These are phyloP conservation scores for Suillus ampliporus DNA, from an alignment of 768 basidiomycete genomes.

Conservation along the genomic window DNA sequence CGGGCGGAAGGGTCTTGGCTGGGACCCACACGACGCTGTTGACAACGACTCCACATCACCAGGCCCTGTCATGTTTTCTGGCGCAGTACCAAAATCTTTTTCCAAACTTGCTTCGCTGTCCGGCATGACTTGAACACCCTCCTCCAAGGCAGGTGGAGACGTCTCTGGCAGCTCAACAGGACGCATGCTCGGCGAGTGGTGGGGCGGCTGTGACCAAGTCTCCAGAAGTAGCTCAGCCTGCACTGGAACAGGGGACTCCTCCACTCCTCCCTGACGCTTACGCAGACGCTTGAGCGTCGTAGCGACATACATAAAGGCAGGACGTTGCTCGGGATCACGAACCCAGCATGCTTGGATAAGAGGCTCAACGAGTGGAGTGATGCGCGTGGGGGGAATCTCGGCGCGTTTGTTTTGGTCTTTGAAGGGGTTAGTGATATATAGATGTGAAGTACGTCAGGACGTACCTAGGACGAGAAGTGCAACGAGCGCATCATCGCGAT, in stretches of 20 bases:
- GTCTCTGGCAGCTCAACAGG: constrained; percentile 33
- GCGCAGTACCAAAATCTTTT: neutral
- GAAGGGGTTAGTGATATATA: constrained; percentile 20
- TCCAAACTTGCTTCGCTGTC: too few species aligned
- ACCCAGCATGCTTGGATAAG: constrained; percentile 65
- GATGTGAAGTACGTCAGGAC: constrained; percentile 23
- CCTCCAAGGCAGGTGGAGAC: constrained; percentile 19
- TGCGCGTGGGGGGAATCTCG: constrained; percentile 45
- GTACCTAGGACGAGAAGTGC: constrained; percentile 56
- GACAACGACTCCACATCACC: neutral
- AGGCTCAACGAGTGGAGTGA: constrained; percentile 41
- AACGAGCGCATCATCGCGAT: constrained; percentile 56
- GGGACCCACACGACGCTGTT: neutral
- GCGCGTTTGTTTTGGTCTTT: constrained; percentile 60
- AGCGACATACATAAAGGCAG: constrained; percentile 56
- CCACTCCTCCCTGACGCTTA: constrained; percentile 41
- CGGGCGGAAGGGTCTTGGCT: constrained; percentile 1
- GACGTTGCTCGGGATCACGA: constrained; percentile 54
- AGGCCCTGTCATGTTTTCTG: neutral
- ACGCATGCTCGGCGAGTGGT: constrained; percentile 45
- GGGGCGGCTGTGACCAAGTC: constrained; percentile 14
- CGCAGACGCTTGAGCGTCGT: constrained; percentile 51
- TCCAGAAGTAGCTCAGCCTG: constrained; percentile 28
- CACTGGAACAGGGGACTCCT: constrained; percentile 37
- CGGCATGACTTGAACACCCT: neutral